phyloP scores from a whole-genome alignment of 2,329 filamentous ascomycete genomes.

The Pezicula rhizophila region DNA sequence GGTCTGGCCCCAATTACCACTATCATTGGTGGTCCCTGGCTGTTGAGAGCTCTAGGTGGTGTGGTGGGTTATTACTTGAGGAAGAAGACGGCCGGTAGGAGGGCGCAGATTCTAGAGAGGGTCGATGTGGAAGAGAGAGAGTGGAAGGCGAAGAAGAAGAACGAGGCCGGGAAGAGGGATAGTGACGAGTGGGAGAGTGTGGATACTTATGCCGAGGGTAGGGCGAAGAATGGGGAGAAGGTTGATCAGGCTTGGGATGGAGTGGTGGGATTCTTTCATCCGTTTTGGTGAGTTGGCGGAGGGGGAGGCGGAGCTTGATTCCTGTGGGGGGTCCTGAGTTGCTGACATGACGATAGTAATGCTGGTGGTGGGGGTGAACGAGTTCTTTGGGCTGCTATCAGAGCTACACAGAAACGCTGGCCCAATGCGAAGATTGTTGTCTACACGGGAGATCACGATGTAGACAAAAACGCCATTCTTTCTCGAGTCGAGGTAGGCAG shows the following conservation, averaged over 20 bases:
- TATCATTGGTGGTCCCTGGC: slow-evolving; percentile 20
- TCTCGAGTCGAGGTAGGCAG: slow-evolving; percentile 61
- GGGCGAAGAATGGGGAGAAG: slow-evolving; percentile 35
- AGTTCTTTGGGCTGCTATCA: slow-evolving; percentile 92
- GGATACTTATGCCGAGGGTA: slow-evolving; percentile 44
- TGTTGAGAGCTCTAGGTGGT: slow-evolving; percentile 28
- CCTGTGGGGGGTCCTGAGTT: neutral
- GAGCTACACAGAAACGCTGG: slow-evolving; percentile 83
- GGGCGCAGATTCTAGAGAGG: slow-evolving; percentile 50
- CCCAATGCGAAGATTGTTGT: slow-evolving; percentile 85
- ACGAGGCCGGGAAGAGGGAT: slow-evolving; percentile 35
- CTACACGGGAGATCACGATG: slow-evolving; percentile 92
- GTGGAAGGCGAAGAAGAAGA: slow-evolving; percentile 7
- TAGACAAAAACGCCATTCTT: slow-evolving; percentile 73
- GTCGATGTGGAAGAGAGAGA: slow-evolving; percentile 31
- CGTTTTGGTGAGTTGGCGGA: slow-evolving; percentile 79
- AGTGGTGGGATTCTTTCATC: slow-evolving; percentile 93
- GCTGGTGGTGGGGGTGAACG: slow-evolving; percentile 92
- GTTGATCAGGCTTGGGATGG: slow-evolving; percentile 65
- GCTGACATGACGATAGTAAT: slow-evolving; percentile 52
- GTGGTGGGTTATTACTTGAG: slow-evolving; percentile 54
- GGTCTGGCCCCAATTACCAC: slow-evolving; percentile 26
- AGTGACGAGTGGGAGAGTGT: slow-evolving; percentile 65
- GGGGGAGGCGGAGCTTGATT: neutral
- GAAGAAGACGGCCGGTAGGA: slow-evolving; percentile 57